Evolutionary conservation across 2,329 filamentous ascomycete genomes (phyloP), one percentile per base, ranked within the genome.

Genomic region (Aureobasidium sp.): DNA sequence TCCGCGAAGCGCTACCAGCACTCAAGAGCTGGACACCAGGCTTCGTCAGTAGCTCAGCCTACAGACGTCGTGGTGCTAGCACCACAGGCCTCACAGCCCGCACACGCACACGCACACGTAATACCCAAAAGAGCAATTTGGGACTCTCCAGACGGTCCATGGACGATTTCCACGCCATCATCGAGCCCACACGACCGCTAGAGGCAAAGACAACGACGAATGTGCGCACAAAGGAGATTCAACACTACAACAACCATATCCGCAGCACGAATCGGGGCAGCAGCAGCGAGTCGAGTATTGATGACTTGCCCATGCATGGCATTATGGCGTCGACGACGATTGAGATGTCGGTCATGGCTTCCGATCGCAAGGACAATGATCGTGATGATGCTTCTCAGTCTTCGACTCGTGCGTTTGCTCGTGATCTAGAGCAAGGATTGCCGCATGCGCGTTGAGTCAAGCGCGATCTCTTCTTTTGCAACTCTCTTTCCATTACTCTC

Each of bases 1-100:
- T 82, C 48, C 75, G 78, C 31, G 74, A 78, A 56, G 56, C 56
- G 5, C 45, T 64, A 35, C 63, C 63, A n/a, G 58, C 44, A 24
- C 57, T 64, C 35, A 62, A 61, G 17, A 47, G 44, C 17, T 60
- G 61, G 50, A 63, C 61, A 24, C 58, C 58, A 11, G 58, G 58
- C 19, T 61, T 61, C 39, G n/a, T 61, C 45, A 52, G 45, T 48
- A 52, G 45, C 47, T 40, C 35, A 8, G 45, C 45, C 27, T 61
- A 61, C 48, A 52, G 31, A 42, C 45, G 48, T n/a, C 29, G 35
- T 2, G 27, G 37, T 17, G 35, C 35, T 14, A 47, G 47, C 37
- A 45, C 40, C 5, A 61, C 58, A 22, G 45, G 45, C 9, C 56
- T 47, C 35, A 60, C 45, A 24, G 44, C 57, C 24, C 45, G 27